phyloP scores from a whole-genome alignment of 768 basidiomycete species.

The Mycena alexandri region DNA sequence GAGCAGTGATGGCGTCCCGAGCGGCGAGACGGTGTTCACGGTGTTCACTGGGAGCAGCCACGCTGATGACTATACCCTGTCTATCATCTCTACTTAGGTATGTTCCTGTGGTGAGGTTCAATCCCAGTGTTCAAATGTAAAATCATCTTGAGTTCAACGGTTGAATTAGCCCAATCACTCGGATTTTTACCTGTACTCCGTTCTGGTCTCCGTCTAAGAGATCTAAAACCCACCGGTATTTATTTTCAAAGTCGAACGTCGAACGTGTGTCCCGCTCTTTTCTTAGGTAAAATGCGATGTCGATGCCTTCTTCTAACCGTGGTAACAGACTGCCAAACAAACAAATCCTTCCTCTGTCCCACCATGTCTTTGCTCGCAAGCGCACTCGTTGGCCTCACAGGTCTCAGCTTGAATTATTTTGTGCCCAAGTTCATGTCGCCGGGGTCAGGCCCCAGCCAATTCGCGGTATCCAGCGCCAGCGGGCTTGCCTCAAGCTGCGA shows the following conservation, averaged over 20 bases:
- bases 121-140: no score
- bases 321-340: not conserved
- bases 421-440: not conserved
- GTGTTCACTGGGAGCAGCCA: conserved; percentile 37
- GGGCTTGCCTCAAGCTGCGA: conserved; percentile 23
- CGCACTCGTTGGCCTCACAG: conserved; percentile 13
- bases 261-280: conserved; percentile 14
- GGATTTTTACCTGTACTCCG: no score
- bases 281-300: not conserved
- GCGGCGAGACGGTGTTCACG: conserved; percentile 44
- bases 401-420: not conserved
- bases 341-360: not conserved
- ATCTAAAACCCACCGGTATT: not conserved
- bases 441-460: conserved; percentile 5
- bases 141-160: no score
- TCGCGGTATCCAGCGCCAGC: conserved; percentile 7
- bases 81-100: conserved; percentile 37
- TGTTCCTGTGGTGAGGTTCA: not conserved
- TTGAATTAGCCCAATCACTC: no score
- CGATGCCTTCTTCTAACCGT: not conserved
- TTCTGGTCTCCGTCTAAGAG: no score
- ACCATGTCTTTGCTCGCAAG: conserved; percentile 17
- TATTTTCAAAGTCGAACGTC: not conserved
- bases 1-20: conserved; percentile 53
- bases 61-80: conserved; percentile 36